Conservation (phyloP, 2,329 filamentous ascomycete genomes). For the Phyllosticta ampelicida region DNA sequence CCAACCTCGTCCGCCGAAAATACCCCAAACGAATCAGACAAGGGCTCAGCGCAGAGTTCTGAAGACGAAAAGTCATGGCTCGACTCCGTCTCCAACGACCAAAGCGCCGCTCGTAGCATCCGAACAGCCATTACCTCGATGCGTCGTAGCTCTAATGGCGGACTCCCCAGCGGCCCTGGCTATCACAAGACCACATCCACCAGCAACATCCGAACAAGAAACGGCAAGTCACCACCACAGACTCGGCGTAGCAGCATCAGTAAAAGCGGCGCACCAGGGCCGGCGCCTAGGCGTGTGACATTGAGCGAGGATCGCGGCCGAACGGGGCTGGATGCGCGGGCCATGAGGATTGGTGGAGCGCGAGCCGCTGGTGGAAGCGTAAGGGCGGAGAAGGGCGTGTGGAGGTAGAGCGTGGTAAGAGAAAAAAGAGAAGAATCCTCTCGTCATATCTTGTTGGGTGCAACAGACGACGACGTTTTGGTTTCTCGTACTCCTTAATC, state of each 20-base stretch:
- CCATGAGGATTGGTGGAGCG: slow-evolving; percentile 15
- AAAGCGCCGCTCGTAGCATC: slow-evolving; percentile 43
- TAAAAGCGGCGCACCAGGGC: slow-evolving; percentile 44
- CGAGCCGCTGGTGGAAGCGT: slow-evolving; percentile 11
- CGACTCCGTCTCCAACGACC: slow-evolving; percentile 21
- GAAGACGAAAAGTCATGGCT: slow-evolving; percentile 42
- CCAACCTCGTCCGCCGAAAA: slow-evolving; percentile 16
- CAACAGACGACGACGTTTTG: too few species aligned
- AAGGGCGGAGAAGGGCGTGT: slow-evolving; percentile 10
- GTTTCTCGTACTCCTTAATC: background rate
- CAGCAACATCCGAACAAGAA: slow-evolving; percentile 50
- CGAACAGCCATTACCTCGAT: slow-evolving; percentile 48
- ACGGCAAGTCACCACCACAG: slow-evolving; percentile 50
- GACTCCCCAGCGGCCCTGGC: slow-evolving; percentile 40
- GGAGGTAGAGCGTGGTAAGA: slow-evolving; percentile 7
- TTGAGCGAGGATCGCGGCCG: slow-evolving; percentile 21
- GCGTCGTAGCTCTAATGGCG: slow-evolving; percentile 44
- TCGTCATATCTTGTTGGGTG: too few species aligned
- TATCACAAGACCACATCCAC: slow-evolving; percentile 51
- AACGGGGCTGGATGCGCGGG: slow-evolving; percentile 17
- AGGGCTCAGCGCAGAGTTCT: slow-evolving; percentile 27
- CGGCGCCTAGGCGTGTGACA: slow-evolving; percentile 27
- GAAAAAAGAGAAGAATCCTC: background rate
- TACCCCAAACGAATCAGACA: slow-evolving; percentile 21
- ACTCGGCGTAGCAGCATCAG: slow-evolving; percentile 49